Evolutionary conservation across 495 filamentous ascomycete species (phyloP), one percentile per base, ranked within the genome.

Genomic region (Parachaetomium inaequale): DNA sequence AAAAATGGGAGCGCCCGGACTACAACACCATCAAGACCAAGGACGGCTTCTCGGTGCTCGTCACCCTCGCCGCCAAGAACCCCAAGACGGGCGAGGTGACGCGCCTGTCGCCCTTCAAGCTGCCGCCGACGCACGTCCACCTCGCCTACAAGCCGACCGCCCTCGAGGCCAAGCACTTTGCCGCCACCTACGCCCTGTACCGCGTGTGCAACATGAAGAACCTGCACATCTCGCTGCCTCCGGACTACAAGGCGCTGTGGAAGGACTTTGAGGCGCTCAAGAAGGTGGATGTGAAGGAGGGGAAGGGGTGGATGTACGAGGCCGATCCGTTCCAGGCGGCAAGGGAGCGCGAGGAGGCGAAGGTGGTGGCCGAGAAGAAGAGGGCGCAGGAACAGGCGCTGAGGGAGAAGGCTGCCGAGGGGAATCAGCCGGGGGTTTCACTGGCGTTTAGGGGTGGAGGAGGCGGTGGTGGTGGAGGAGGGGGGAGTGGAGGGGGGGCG

Each of bases 131-230:
- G 57, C 81, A 88, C 74, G 86, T 87, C 66, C 80, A 92, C 36
- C 76, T 91, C 43, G 82, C 87, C 14, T 71, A 77, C 10, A 87
- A 88, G 71, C 80, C 87, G 17, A 93, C 88, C 1, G 83, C 90
- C 11, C 76, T 98, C 23, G 95, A 98, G 75, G 94, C 95, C 42
- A 86, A 88, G 62, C 92, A 98, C 78, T 93, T 94, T 63, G 91
- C 91, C 15, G 94, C 95, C 3, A 89, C 93, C 0, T 98, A 90
- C 76, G 88, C 88, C 2, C 81, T 98, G 4, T 96, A 91, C 72
- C 85, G 94, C 40, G 89, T 98, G 1, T 91, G 89, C 75, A 96
- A 87, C 69, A 95, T 93, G 89, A 88, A 88, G 66, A 98, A 96
- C 64, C 81, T 96, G 42, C 90, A 96, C 68, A 91, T 95, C 81